These are phyloP conservation scores for Podaxis sp. DNA, from an alignment of 768 basidiomycete species.

Conservation along the genomic window DNA sequence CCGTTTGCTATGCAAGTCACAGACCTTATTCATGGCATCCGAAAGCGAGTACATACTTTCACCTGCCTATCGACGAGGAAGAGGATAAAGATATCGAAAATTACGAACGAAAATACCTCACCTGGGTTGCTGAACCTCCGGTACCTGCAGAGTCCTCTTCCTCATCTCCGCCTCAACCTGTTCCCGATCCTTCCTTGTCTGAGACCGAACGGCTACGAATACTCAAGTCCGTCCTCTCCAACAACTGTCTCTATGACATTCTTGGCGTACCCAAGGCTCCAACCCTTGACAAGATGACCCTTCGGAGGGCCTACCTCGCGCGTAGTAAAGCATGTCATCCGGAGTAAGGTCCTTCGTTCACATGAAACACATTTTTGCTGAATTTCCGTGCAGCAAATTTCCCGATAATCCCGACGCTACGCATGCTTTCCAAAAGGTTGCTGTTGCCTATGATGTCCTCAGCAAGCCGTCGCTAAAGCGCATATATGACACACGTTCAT, in stretches of 20 bases:
- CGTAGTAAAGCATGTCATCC: slow-evolving; percentile 81
- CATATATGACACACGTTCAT: slow-evolving; percentile 62
- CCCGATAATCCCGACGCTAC: slow-evolving; percentile 77
- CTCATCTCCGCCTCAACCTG: slow-evolving; percentile 14
- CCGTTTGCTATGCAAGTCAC: not conserved
- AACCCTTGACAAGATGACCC: slow-evolving; percentile 55
- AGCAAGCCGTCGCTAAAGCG: slow-evolving; percentile 69
- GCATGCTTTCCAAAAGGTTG: slow-evolving; percentile 83
- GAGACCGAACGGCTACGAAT: slow-evolving; percentile 5
- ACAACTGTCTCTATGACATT: slow-evolving; percentile 70
- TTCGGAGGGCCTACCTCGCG: slow-evolving; percentile 74
- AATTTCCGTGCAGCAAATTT: slow-evolving; percentile 60
- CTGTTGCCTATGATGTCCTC: slow-evolving; percentile 80
- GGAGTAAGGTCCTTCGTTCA: slow-evolving; percentile 57
- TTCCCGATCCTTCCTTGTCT: slow-evolving; percentile 1
- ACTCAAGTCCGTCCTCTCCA: slow-evolving; percentile 53
- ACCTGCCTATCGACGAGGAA: slow-evolving; percentile 61
- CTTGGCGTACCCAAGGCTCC: slow-evolving; percentile 59
- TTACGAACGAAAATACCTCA: slow-evolving; percentile 46
- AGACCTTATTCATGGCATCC: not conserved
- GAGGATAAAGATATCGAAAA: slow-evolving; percentile 47
- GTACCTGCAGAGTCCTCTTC: slow-evolving; percentile 20
- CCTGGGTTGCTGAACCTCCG: slow-evolving; percentile 46
- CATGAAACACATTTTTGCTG: not conserved
- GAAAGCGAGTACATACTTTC: slow-evolving; percentile 61